A percentile compares a stretch with the other conserved stretches of the same genome.
These are phyloP conservation scores for Acanthamoeba sp. DNA, from an alignment of 208 protist genomes.

Conservation along the genomic window DNA sequence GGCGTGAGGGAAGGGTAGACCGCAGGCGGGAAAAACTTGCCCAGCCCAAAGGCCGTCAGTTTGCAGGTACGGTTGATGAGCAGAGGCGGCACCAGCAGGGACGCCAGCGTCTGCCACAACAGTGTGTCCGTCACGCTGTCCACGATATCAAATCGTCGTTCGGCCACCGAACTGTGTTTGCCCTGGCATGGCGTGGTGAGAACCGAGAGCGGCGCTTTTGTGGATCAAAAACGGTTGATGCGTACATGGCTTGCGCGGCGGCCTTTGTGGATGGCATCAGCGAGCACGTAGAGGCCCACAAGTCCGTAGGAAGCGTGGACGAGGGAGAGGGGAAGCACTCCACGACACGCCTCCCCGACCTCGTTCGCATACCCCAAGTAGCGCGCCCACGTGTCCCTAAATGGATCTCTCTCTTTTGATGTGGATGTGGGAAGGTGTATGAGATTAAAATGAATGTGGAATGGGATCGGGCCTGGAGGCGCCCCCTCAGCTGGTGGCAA, in stretches of 20 bases:
- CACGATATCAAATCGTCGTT: constrained; percentile 26
- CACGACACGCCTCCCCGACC: constrained; percentile 71
- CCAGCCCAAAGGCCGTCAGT: background rate
- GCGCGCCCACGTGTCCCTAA: constrained; percentile 58
- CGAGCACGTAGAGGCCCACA: constrained; percentile 70
- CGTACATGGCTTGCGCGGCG: constrained; percentile 9
- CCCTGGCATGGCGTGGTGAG: background rate
- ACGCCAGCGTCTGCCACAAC: constrained; percentile 72
- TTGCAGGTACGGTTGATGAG: constrained; percentile 73
- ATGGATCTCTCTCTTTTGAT: background rate
- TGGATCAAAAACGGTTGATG: background rate
- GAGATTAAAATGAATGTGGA: background rate
- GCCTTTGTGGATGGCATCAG: constrained; percentile 73
- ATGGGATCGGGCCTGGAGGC: background rate
- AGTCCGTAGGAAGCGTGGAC: constrained; percentile 71
- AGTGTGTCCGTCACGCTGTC: constrained; percentile 68
- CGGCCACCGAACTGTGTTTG: background rate
- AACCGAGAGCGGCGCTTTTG: no score
- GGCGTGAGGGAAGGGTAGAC: background rate
- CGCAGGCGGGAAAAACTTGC: background rate
- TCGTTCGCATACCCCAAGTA: constrained; percentile 77
- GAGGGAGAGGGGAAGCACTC: constrained; percentile 38
- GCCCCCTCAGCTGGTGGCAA: no score
- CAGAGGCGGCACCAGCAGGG: constrained; percentile 69
- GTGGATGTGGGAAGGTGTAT: no score